Base-by-base conservation (phyloP, 2,329 filamentous ascomycete species). In the Aspergillus costaricaensis region DNA sequence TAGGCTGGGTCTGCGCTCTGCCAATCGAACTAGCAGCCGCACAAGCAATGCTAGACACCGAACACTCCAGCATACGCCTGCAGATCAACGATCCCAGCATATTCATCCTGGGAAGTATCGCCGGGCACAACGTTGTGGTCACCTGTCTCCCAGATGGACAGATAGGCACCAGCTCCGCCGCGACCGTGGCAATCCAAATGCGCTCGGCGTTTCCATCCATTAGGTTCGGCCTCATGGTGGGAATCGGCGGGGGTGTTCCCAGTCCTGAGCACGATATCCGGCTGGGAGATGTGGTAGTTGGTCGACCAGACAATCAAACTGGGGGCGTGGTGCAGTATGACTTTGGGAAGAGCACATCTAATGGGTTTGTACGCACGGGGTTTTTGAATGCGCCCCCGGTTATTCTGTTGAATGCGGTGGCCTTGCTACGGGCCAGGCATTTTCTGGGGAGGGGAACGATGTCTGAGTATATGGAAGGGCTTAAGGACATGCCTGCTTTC, bases 311-410 rank as follows among this genome's bases (percentile, higher is more conserved):
- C 5, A 15, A 19, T 6, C 39, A 36, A 1, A 23, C 25, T 27
- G 39, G 32, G 8, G 62, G 60, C 0, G 51, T 64, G 4, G 30
- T 64, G 7, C 60, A 64, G 41, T 62, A 62, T 32, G 60, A 64
- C 19, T 60, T 58, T 25, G 62, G 60, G 1, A 64, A 62, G 17
- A 47, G 54, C 7, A 14, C 55, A 6, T 30, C 19, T 7, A 19
- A 21, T 10, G 44, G 58, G 12, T 55, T 64, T 17, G 10, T 38
- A 25, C 32, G 38, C 38, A 55, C 51, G 9, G 62, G 57, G 4
- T 21, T 17, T 7, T 47, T 62, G 7, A 59, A 57, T 27, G 38
- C 30, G 23, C 58, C 61, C 1, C 61, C 61, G 10, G n/a, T 23
- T 1, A 43, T 56, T 2, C 14, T 63, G 10, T 19, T 61, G 12